phyloP scores from a whole-genome alignment of 148 eudicot species.

The Nyssa sinensis region DNA sequence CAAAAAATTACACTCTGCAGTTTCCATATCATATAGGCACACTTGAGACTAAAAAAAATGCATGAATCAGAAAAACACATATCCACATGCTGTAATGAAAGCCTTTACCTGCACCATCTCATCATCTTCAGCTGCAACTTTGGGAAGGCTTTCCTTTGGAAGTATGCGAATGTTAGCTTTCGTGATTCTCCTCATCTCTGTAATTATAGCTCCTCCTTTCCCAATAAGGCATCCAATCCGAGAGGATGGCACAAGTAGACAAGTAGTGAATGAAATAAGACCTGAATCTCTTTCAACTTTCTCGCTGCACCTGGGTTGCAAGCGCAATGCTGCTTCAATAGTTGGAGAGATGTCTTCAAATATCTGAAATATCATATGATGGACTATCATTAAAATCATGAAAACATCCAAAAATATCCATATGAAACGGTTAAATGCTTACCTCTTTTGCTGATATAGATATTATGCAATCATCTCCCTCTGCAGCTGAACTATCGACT shows the following conservation, averaged over 20 bases:
- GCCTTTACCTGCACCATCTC: conserved; percentile 94
- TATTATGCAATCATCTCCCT: conserved; percentile 83
- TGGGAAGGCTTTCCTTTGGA: conserved; percentile 84
- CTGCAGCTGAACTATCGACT: conserved; percentile 87
- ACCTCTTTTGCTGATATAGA: conserved; percentile 85
- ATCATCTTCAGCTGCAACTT: conserved; percentile 85
- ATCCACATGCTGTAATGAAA: too few species aligned
- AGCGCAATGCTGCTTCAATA: conserved; percentile 88
- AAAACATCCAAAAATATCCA: background rate
- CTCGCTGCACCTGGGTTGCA: conserved; percentile 97
- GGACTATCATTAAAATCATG: background rate
- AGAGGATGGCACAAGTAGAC: conserved; percentile 79
- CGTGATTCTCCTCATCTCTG: conserved; percentile 86
- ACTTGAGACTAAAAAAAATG: background rate
- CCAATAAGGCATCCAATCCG: conserved; percentile 94
- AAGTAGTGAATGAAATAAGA: conserved; percentile 65
- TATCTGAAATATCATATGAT: conserved; percentile 38
- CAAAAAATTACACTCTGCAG: background rate
- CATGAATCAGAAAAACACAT: background rate
- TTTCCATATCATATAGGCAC: background rate
- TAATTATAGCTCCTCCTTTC: conserved; percentile 88
- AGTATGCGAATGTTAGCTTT: conserved; percentile 94
- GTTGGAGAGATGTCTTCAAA: conserved; percentile 90
- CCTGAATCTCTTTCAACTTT: conserved; percentile 98
- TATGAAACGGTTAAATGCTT: conserved; percentile 3